Percentiles rank a stretch among this genome's conserved stretches.
phyloP scores from a whole-genome alignment of 768 basidiomycete species.

The Amanita jacksonii region DNA sequence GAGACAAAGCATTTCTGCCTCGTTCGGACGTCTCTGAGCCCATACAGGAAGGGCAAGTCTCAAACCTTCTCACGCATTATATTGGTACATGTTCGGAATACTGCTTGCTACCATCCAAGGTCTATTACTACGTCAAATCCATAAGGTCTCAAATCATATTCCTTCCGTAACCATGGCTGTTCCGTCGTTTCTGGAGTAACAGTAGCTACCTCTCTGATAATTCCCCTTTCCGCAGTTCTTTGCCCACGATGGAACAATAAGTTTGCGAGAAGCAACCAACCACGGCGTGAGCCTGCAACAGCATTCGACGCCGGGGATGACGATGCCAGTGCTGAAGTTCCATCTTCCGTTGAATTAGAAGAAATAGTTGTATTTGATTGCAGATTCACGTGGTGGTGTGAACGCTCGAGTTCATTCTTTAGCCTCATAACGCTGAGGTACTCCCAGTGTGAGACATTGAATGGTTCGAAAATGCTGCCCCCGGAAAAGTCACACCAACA shows the following conservation, averaged over 20 bases:
- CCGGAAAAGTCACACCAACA: conserved; percentile 80
- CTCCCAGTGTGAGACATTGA: conserved; percentile 73
- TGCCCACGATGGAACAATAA: not conserved
- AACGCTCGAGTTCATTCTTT: conserved; percentile 30
- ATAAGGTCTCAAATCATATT: conserved; percentile 65
- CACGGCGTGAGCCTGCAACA: not conserved
- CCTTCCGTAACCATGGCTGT: conserved; percentile 25
- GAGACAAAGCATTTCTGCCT: conserved; percentile 29
- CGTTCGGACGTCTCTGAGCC: conserved; percentile 26
- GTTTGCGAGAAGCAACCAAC: not conserved
- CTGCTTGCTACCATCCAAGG: conserved; percentile 46
- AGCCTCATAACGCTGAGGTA: conserved; percentile 44
- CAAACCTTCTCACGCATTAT: conserved; percentile 4
- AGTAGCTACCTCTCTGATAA: conserved; percentile 11
- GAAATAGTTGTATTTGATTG: conserved; percentile 9
- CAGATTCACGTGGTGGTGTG: conserved; percentile 9
- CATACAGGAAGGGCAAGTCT: conserved; percentile 19
- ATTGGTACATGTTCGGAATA: not conserved
- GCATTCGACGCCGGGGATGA: conserved; percentile 1
- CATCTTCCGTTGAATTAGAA: conserved; percentile 10
- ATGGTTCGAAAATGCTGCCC: conserved; percentile 63
- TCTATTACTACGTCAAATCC: conserved; percentile 69
- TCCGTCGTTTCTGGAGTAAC: not conserved
- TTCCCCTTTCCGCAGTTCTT: conserved; percentile 5
- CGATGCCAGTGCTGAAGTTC: not conserved